Evolutionary conservation across 257 asterid species (phyloP).

Genomic region (Ocimum tenuiflorum): DNA sequence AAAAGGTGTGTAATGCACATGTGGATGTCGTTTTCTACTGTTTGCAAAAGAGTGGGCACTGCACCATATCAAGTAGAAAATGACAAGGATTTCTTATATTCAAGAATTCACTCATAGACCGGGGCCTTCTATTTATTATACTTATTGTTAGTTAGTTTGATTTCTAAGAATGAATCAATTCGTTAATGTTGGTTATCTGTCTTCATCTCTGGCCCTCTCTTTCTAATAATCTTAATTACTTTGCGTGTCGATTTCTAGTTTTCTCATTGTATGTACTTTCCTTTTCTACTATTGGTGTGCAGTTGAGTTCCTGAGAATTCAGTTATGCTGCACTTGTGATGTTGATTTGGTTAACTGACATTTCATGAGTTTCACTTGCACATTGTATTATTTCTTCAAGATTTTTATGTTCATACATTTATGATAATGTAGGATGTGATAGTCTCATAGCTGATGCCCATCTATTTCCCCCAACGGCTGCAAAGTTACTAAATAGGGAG

Average conservation of each 20-base stretch:
- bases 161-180: background rate
- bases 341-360: background rate
- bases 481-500: background rate
- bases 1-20: slow-evolving; percentile 10
- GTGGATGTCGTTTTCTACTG: slow-evolving; percentile 22
- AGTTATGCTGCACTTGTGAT: background rate
- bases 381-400: background rate
- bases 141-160: background rate
- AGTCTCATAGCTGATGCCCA: background rate
- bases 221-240: background rate
- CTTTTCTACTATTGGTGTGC: background rate
- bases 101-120: slow-evolving; percentile 19
- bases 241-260: background rate
- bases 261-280: background rate
- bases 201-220: background rate
- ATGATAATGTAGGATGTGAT: background rate
- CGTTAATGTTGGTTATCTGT: slow-evolving; percentile 3
- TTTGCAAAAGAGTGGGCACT: slow-evolving; percentile 21
- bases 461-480: background rate
- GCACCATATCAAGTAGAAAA: slow-evolving; percentile 23
- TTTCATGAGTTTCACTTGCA: background rate
- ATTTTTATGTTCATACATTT: background rate
- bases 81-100: slow-evolving; percentile 23
- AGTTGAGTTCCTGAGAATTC: background rate
- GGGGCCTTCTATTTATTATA: slow-evolving; percentile 19